Evolutionary conservation across 805 yeast species (phyloP), one percentile per base, ranked within the genome.

Genomic region (Sugiyamaella americana): DNA sequence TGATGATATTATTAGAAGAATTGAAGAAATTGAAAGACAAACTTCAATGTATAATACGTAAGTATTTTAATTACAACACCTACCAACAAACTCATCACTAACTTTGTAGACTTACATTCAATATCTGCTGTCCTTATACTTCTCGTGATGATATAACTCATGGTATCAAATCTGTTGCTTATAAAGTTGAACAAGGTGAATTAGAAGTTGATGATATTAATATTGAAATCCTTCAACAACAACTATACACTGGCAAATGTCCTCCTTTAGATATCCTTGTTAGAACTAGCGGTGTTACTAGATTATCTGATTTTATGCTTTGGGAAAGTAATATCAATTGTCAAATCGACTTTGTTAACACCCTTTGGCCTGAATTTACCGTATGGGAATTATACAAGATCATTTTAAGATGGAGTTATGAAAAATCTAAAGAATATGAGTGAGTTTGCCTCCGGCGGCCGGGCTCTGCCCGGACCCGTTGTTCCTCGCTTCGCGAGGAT

Each of bases 321-420:
- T 91, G 98, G 98, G 96, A 91, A 44, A 37, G 51, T 37, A 49
- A 71, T 44, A 77, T 73, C 37, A 74, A 75, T 40, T 84, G 89
- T 54, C 73, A 76, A 11, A 71, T 91, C 6, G 95, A 87, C 54
- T 77, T 91, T 50, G 64, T 80, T n/a, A 81, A 83, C 45, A 74
- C 80, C 35, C 68, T 88, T 48, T 91, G 98, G 98, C 98, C 98
- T 1, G 95, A 87, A 47, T 83, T 91, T 55, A 71, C 78, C 19
- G 84, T 89, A 0, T 68, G 80, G 66, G 73, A 78, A 54, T 78
- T 91, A 78, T 73, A 79, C 46, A 78, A 82, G 75, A 75, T 87
- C 20, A 66, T 93, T 43, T 66, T 87, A 36, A 79, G 80, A 58
- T 91, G 88, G 85, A 77, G 89, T 32, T 54, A 48, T 37, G 40